Conservation (phyloP, 768 basidiomycete species). For the Trametopsis cervina region DNA sequence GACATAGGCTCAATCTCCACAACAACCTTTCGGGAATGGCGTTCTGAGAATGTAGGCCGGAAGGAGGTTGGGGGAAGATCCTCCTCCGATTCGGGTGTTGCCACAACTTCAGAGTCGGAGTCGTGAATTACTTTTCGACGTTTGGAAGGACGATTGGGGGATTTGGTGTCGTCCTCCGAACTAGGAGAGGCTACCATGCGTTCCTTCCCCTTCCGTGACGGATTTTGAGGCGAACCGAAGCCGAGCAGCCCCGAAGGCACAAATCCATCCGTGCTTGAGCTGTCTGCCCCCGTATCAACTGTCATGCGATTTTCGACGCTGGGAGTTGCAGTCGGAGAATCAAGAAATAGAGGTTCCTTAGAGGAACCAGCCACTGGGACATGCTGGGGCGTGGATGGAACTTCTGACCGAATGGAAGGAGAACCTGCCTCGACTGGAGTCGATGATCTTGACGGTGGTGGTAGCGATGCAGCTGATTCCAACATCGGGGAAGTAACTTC, state of each 20-base stretch:
- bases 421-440: neutral
- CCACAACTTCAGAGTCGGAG: slow-evolving; percentile 4
- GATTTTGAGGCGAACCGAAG: neutral
- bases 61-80: too few relatives aligned
- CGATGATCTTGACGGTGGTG: neutral
- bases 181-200: neutral
- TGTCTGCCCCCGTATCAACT: neutral
- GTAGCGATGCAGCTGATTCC: neutral
- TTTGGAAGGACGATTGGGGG: neutral
- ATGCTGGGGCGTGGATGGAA: neutral
- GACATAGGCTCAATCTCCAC: too few relatives aligned
- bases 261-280: slow-evolving; percentile 1
- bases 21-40: too few relatives aligned
- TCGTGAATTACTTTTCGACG: neutral
- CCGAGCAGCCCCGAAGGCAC: slow-evolving; percentile 7
- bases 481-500: neutral
- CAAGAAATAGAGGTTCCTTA: slow-evolving; percentile 8
- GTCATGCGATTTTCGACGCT: neutral
- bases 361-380: slow-evolving; percentile 6
- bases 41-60: too few relatives aligned
- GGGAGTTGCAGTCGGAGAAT: neutral
- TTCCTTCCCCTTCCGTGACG: slow-evolving; percentile 1
- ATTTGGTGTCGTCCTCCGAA: neutral
- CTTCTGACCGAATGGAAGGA: neutral
- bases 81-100: slow-evolving; percentile 4